These are phyloP conservation scores for Hemerocallis citrina DNA, from an alignment of 106 monocot species.

Conservation along the genomic window DNA sequence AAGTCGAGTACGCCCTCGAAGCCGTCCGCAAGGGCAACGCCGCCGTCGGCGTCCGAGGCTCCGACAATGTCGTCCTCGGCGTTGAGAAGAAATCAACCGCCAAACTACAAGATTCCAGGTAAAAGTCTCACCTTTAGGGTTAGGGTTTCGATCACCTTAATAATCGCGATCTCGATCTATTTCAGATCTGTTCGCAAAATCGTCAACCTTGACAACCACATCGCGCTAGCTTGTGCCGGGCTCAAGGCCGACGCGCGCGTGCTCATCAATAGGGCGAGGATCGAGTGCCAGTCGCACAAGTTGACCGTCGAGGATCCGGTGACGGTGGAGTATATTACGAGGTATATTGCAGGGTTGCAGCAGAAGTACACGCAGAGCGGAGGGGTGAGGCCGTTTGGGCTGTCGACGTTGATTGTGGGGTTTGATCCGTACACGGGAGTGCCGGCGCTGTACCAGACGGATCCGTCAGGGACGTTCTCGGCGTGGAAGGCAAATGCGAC, in stretches of 20 bases:
- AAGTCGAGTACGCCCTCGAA: constrained; percentile 97
- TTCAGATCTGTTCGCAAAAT: constrained; percentile 44
- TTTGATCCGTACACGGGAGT: constrained; percentile 66
- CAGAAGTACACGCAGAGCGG: constrained; percentile 97
- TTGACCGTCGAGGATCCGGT: constrained; percentile 89
- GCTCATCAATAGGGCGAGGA: constrained; percentile 72
- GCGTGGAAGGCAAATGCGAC: constrained; percentile 96
- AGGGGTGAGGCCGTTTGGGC: constrained; percentile 85
- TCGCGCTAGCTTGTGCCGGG: constrained; percentile 86
- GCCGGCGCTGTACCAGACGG: constrained; percentile 88
- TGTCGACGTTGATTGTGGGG: constrained; percentile 77
- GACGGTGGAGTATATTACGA: constrained; percentile 92
- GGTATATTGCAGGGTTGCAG: constrained; percentile 88
- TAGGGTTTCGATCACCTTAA: background rate
- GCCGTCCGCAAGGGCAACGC: constrained; percentile 97
- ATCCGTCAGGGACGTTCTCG: constrained; percentile 84
- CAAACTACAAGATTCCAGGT: constrained; percentile 95
- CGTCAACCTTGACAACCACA: constrained; percentile 79
- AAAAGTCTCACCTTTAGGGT: background rate
- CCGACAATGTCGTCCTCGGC: constrained; percentile 91
- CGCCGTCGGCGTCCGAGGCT: constrained; percentile 93
- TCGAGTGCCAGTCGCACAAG: constrained; percentile 87
- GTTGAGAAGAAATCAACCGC: constrained; percentile 96
- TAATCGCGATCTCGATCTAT: background rate
- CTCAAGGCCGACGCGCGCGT: constrained; percentile 93